Conservation (phyloP, 106 monocot genomes). For the Phalaenopsis aphrodite region DNA sequence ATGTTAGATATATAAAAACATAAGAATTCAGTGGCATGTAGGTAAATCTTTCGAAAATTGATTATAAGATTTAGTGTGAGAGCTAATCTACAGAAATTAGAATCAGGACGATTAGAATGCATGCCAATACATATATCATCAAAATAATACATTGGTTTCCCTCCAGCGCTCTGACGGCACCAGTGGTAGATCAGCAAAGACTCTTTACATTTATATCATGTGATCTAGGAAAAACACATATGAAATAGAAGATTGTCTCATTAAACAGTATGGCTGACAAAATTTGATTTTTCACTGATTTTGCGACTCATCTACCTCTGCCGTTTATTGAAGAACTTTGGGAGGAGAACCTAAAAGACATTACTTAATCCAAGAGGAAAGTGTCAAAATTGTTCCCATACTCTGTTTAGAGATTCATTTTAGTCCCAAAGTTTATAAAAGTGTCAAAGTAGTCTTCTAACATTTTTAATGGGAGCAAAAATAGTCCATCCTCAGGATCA, state of each 20-base stretch:
- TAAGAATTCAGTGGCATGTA: too few species aligned
- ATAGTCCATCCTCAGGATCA: too few species aligned
- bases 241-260: background rate
- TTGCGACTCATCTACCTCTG: background rate
- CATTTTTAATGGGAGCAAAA: too few species aligned
- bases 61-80: background rate
- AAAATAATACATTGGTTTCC: background rate
- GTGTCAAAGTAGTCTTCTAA: too few species aligned
- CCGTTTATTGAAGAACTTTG: background rate
- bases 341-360: background rate
- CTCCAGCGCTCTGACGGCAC: background rate
- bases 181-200: background rate
- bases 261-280: background rate
- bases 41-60: too few species aligned
- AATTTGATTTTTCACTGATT: background rate
- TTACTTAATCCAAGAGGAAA: too few species aligned
- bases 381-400: too few species aligned
- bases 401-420: too few species aligned
- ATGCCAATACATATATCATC: background rate
- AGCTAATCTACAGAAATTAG: background rate
- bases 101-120: background rate
- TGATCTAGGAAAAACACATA: background rate
- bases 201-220: background rate
- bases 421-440: too few species aligned
- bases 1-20: too few species aligned